Evolutionary conservation across 352 stramenopile genomes (phyloP).

Genomic region (Phytophthora uliginosa): DNA sequence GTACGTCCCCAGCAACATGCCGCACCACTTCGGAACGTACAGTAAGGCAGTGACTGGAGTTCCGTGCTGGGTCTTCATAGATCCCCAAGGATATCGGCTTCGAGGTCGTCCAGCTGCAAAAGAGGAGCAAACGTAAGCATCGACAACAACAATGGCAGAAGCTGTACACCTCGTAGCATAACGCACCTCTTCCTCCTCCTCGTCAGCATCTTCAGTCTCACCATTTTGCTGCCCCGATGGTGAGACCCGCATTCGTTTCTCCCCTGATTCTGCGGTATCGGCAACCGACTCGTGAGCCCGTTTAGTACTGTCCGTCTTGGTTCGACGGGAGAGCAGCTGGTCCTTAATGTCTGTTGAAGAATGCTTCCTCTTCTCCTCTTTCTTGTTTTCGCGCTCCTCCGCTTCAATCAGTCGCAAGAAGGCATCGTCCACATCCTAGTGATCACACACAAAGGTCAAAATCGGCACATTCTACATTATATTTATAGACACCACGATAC

Average conservation of each 20-base stretch:
- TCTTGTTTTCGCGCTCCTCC: constrained; percentile 73
- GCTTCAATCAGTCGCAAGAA: constrained; percentile 82
- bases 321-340: constrained; percentile 61
- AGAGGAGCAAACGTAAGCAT: neutral
- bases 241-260: constrained; percentile 36
- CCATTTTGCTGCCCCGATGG: constrained; percentile 7
- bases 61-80: constrained; percentile 42
- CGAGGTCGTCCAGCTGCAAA: constrained; percentile 74
- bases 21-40: neutral
- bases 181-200: constrained; percentile 52
- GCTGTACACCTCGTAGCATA: constrained; percentile 15
- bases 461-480: neutral
- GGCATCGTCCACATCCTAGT: constrained; percentile 79
- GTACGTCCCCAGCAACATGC: constrained; percentile 4
- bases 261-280: constrained; percentile 15
- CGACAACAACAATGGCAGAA: neutral
- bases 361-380: constrained; percentile 69
- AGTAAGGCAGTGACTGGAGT: neutral
- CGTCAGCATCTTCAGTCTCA: constrained; percentile 38
- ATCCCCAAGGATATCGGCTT: constrained; percentile 78
- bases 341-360: constrained; percentile 65
- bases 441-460: constrained; percentile 9
- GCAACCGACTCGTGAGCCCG: constrained; percentile 21
- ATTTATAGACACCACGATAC: constrained; percentile 15
- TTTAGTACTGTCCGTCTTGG: constrained; percentile 42